These are phyloP conservation scores for Venturia aucupariae DNA, from an alignment of 2,329 filamentous ascomycete genomes.

Conservation along the genomic window DNA sequence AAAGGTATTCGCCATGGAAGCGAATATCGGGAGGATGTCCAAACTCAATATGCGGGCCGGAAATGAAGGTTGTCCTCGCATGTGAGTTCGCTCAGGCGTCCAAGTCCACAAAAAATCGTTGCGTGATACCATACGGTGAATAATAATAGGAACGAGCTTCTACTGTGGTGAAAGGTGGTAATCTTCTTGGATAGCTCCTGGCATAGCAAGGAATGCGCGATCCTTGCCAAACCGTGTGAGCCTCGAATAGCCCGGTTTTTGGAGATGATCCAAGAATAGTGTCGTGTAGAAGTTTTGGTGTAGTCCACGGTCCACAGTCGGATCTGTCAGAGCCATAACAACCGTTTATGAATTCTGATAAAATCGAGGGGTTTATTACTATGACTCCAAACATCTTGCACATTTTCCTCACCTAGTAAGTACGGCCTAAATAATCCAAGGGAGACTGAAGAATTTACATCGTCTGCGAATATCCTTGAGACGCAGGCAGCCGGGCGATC, in stretches of 20 bases:
- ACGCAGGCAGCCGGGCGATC: neutral
- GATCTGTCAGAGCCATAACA: neutral
- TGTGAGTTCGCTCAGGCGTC: neutral
- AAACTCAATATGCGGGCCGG: neutral
- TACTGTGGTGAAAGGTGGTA: neutral
- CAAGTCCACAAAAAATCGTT: neutral
- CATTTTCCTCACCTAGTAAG: no score
- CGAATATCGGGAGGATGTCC: neutral
- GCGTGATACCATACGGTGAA: neutral
- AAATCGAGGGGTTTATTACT: no score
- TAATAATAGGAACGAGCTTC: neutral
- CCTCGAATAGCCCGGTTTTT: neutral
- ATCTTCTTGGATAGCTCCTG: neutral
- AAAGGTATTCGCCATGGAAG: neutral
- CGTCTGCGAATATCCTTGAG: no score
- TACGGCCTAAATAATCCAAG: no score
- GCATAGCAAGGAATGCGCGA: neutral
- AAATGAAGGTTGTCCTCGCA: neutral
- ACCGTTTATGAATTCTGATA: neutral
- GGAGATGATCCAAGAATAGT: neutral
- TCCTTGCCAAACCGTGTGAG: neutral
- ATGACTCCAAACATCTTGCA: no score
- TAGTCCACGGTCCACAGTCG: neutral
- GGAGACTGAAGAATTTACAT: no score
- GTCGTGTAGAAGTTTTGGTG: neutral